These are phyloP conservation scores for Sophora flavescens DNA, from an alignment of 306 rosid genomes.

Conservation along the genomic window DNA sequence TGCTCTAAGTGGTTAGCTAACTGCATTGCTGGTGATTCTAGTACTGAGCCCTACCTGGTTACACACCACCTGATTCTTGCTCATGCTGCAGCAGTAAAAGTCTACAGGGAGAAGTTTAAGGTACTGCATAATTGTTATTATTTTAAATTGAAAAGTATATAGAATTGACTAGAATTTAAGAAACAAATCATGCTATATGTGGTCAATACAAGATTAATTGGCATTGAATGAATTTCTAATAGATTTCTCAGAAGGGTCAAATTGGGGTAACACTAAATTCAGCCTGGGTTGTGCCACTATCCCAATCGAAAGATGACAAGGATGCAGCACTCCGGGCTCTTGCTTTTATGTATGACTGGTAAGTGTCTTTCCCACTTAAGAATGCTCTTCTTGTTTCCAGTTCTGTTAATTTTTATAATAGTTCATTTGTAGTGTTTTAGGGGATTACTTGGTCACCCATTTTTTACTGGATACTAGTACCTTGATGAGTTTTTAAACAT, in stretches of 20 bases:
- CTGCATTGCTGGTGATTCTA: conserved; percentile 63
- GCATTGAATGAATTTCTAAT: conserved; percentile 17
- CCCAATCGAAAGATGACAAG: conserved; percentile 52
- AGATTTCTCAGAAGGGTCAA: conserved; percentile 67
- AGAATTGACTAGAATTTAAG: conserved; percentile 22
- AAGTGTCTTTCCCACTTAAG: conserved; percentile 25
- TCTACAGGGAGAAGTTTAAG: conserved; percentile 58
- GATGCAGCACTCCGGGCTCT: conserved; percentile 56
- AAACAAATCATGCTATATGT: conserved; percentile 8
- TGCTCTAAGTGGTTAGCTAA: conserved; percentile 56
- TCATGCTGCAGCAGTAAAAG: conserved; percentile 71
- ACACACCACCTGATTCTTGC: conserved; percentile 63
- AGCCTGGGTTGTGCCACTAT: conserved; percentile 60
- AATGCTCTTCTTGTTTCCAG: conserved; percentile 2
- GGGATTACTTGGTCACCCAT: neutral
- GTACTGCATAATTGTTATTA: conserved; percentile 37
- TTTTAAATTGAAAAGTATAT: neutral
- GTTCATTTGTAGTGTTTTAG: neutral
- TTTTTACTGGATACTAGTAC: neutral
- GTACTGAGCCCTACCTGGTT: conserved; percentile 62
- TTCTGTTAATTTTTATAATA: conserved; percentile 3
- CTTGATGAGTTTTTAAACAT: conserved; percentile 11
- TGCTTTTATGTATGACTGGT: conserved; percentile 67
- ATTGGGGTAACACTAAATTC: conserved; percentile 65
- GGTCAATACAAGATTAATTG: neutral